These are phyloP conservation scores for Rhodotorula glutinis DNA, from an alignment of 1,284 basidiomycete genomes.

Conservation along the genomic window DNA sequence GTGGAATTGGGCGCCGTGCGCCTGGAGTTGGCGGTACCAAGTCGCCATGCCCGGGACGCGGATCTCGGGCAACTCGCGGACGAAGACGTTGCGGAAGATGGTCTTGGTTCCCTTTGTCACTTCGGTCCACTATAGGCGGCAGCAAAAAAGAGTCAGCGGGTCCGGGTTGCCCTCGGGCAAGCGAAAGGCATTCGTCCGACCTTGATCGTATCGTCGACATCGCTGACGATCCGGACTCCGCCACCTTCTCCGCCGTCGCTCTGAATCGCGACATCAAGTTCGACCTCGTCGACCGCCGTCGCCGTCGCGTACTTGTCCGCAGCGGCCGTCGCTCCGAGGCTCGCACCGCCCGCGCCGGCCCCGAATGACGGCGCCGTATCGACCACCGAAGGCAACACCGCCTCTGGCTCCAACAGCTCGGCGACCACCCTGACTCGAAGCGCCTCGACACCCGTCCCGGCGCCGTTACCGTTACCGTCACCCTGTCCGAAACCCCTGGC, in stretches of 20 bases:
- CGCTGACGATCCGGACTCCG: constrained; percentile 73
- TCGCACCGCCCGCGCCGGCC: background rate
- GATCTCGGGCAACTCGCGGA: constrained; percentile 62
- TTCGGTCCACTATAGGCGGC: constrained; percentile 41
- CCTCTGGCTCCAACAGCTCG: constrained; percentile 31
- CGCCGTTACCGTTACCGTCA: background rate
- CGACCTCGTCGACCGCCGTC: constrained; percentile 25
- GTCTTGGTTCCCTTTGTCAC: constrained; percentile 47
- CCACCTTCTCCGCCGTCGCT: constrained; percentile 23
- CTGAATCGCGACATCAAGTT: constrained; percentile 24
- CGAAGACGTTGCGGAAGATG: constrained; percentile 54
- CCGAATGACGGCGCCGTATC: constrained; percentile 7
- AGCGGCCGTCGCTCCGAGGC: background rate
- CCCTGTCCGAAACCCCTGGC: background rate
- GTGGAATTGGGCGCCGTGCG: constrained; percentile 62
- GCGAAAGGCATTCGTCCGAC: constrained; percentile 14
- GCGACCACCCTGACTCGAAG: constrained; percentile 27
- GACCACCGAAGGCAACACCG: background rate
- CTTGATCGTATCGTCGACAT: constrained; percentile 94
- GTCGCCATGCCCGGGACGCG: constrained; percentile 80
- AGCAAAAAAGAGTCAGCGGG: background rate
- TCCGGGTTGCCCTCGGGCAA: background rate
- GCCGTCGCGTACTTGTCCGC: constrained; percentile 5
- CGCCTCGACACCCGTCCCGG: background rate
- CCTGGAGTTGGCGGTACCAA: constrained; percentile 50